Evolutionary conservation across 2,329 filamentous ascomycete genomes (phyloP), one percentile per base, ranked within the genome.

Genomic region (Fusarium sp.): DNA sequence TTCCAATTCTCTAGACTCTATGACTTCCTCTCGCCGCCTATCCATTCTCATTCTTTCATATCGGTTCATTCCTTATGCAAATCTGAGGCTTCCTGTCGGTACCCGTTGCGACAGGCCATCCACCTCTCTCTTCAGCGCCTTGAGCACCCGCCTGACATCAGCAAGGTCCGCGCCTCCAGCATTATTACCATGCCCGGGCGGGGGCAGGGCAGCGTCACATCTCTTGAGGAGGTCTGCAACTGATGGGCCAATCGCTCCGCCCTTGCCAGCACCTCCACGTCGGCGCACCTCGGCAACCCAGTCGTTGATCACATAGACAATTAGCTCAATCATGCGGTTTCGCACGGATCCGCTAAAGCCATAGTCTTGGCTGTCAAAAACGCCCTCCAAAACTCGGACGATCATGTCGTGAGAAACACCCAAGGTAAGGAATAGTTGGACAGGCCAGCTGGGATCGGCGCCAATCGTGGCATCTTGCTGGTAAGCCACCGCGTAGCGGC

Each of bases 401-500:
- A 87, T 80, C 64, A 85, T 80, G 59, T 84, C 80, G 66, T 85
- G 82, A 19, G 83, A 83, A 10, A 87, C 82, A 17, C 81, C 82
- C 15, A 87, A 77, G 27, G 78, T 77, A 9, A 86, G 71, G 70
- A 87, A 87, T 13, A 86, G 73, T 59, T 83, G 76, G 3, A 84
- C 78, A 0, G 84, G 84, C 84, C 84, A 87, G 46, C 78, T 77
- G 6, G 83, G 77, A 60, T 86, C 80, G 4, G 84, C 84, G 1
- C 81, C 81, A 41, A 85, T 83, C 8, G 82, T 82, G 2, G 79
- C 79, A 63, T 88, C 85, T 66, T 87, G 84, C 49, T 82, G 80
- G 57, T 84, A 78, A 53, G 84, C 82, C 32, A 86, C 74, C 1
- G 86, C 82, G 66, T 89, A 90, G 19, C 80, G 80, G 73, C 88